Conservation (phyloP, 163 green algal species). For the Scenedesmus sp. region DNA sequence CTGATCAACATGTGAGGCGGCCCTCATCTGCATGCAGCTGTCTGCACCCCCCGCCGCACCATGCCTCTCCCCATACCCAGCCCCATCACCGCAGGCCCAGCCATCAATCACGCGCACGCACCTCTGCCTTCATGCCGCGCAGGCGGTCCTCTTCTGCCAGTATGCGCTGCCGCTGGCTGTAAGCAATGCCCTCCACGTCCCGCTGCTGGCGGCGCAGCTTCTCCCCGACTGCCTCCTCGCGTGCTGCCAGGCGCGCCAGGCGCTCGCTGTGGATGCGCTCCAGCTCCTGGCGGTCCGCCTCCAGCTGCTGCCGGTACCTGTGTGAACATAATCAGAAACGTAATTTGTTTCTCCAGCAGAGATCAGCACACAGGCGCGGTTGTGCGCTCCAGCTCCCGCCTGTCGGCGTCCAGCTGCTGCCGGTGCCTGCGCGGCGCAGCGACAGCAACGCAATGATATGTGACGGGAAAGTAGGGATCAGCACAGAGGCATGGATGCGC, state of each 20-base stretch:
- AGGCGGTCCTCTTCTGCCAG: slow-evolving; percentile 30
- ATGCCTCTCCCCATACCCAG: too few species aligned
- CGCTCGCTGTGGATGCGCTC: slow-evolving; percentile 35
- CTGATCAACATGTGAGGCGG: neutral
- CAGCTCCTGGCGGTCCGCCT: slow-evolving; percentile 33
- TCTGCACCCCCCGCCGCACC: neutral
- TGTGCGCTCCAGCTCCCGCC: neutral
- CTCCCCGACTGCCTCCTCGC: slow-evolving; percentile 42
- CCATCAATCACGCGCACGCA: neutral
- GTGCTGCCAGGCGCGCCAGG: slow-evolving; percentile 18
- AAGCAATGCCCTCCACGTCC: slow-evolving; percentile 24
- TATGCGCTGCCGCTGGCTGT: slow-evolving; percentile 26
- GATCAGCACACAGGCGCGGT: neutral
- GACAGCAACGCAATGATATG: too few species aligned
- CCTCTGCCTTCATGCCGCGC: slow-evolving; percentile 2
- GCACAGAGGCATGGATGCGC: too few species aligned
- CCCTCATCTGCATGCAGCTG: neutral
- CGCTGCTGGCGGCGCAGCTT: slow-evolving; percentile 43
- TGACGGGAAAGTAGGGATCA: too few species aligned
- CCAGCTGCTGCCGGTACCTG: slow-evolving; percentile 44
- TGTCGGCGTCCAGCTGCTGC: neutral
- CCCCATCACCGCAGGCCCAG: too few species aligned
- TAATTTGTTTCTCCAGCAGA: neutral
- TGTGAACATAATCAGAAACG: neutral
- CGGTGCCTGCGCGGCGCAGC: too few species aligned